phyloP scores from a whole-genome alignment of 2,329 filamentous ascomycete genomes.

The Cladosporium velox region DNA sequence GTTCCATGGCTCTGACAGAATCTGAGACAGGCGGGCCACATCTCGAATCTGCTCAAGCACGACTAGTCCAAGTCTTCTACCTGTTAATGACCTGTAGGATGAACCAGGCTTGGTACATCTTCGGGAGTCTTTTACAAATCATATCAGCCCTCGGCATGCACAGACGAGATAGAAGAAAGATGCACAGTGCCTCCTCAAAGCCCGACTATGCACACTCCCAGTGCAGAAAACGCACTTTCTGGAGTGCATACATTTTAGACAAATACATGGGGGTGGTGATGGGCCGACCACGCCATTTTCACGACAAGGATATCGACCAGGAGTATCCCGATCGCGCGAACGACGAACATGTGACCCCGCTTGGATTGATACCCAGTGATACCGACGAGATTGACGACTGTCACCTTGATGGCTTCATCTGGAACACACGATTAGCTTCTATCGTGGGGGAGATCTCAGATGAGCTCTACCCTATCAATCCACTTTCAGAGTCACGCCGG shows the following conservation, averaged over 20 bases:
- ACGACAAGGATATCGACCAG: constrained; percentile 66
- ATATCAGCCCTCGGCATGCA: constrained; percentile 27
- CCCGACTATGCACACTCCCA: constrained; percentile 52
- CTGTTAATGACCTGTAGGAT: constrained; percentile 25
- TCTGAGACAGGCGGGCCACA: constrained; percentile 22
- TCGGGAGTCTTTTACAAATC: constrained; percentile 31
- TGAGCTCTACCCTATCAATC: constrained; percentile 38
- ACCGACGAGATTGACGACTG: constrained; percentile 45
- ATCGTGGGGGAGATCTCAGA: constrained; percentile 37
- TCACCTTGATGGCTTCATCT: constrained; percentile 53
- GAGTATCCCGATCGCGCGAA: constrained; percentile 58
- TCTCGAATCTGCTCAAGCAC: constrained; percentile 25
- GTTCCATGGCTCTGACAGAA: constrained; percentile 15
- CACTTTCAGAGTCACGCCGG: constrained; percentile 40
- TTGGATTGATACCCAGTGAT: constrained; percentile 32
- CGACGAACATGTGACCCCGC: constrained; percentile 57
- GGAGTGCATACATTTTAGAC: constrained; percentile 64
- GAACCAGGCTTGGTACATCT: constrained; percentile 39
- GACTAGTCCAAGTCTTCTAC: constrained; percentile 26
- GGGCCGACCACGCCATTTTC: constrained; percentile 61
- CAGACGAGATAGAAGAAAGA: constrained; percentile 11
- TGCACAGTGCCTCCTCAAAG: background rate
- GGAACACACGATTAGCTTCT: constrained; percentile 46
- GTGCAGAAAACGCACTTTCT: constrained; percentile 61
- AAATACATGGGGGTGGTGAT: constrained; percentile 66